These are phyloP conservation scores for Aspergillaceae sp. DNA, from an alignment of 2,329 filamentous ascomycete genomes.

Conservation along the genomic window DNA sequence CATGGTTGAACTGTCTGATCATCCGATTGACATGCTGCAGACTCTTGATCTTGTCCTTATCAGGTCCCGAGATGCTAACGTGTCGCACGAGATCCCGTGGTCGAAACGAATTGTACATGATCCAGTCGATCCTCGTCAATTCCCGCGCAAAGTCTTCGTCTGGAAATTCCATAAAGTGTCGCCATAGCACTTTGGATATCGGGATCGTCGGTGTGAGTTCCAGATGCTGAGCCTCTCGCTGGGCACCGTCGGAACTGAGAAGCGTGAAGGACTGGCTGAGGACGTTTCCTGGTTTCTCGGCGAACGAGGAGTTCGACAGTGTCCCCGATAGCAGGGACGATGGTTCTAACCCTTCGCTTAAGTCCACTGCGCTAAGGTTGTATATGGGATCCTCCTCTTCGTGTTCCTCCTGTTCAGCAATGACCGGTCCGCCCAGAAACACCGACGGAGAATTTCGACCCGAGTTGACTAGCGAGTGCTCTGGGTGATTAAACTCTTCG, in stretches of 20 bases:
- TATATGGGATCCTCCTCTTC: constrained; percentile 31
- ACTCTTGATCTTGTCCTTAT: constrained; percentile 53
- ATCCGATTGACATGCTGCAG: constrained; percentile 86
- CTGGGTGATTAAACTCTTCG: constrained; percentile 34
- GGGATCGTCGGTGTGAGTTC: constrained; percentile 60
- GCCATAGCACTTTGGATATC: constrained; percentile 79
- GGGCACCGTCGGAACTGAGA: constrained; percentile 58
- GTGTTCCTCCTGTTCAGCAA: constrained; percentile 14
- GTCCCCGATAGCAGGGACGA: constrained; percentile 31
- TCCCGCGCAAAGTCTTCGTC: constrained; percentile 84
- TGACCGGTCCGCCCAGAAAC: constrained; percentile 19
- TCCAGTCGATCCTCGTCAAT: constrained; percentile 92
- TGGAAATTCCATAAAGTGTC: constrained; percentile 76
- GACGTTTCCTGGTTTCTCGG: constrained; percentile 31
- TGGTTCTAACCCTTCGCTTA: constrained; percentile 32
- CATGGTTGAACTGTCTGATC: constrained; percentile 85
- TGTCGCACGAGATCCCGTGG: constrained; percentile 89
- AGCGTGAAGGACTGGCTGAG: constrained; percentile 37
- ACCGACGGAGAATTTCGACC: constrained; percentile 34
- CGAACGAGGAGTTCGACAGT: constrained; percentile 31
- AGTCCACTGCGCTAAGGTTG: constrained; percentile 31
- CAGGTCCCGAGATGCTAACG: constrained; percentile 59
- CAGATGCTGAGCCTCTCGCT: constrained; percentile 64
- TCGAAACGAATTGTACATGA: constrained; percentile 92
- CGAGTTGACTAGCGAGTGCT: constrained; percentile 33